phyloP scores from a whole-genome alignment of 371 early-diverging fungal genomes.

The Basidiobolus meristosporus region DNA sequence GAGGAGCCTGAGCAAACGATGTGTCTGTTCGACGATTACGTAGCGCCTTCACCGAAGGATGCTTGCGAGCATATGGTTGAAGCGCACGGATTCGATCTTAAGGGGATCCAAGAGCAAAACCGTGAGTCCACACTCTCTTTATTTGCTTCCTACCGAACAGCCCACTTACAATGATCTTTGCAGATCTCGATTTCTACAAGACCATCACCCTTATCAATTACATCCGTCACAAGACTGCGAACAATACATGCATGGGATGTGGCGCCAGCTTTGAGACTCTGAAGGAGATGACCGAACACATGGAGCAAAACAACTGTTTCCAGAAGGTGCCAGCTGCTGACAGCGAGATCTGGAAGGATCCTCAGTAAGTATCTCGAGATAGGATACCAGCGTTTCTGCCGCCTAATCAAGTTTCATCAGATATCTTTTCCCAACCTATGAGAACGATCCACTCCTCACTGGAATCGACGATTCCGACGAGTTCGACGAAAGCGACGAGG shows the following conservation, averaged over 20 bases:
- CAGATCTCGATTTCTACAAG: constrained; percentile 63
- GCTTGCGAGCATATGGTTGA: constrained; percentile 52
- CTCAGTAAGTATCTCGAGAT: constrained; percentile 17
- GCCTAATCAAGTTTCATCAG: constrained; percentile 5
- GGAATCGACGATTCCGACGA: constrained; percentile 47
- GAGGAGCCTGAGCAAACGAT: constrained; percentile 32
- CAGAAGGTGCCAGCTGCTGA: constrained; percentile 20
- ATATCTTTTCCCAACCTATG: constrained; percentile 60
- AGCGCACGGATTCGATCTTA: constrained; percentile 58
- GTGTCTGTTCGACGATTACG: constrained; percentile 56
- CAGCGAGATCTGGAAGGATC: constrained; percentile 53
- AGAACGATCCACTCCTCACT: constrained; percentile 73
- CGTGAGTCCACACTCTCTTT: constrained; percentile 8
- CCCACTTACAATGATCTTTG: neutral
- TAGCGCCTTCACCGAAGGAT: constrained; percentile 35
- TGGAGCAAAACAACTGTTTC: constrained; percentile 22
- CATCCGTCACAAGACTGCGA: constrained; percentile 53
- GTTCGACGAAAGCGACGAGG: constrained; percentile 7
- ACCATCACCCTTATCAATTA: constrained; percentile 73
- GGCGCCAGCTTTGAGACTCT: constrained; percentile 19
- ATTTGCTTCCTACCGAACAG: neutral
- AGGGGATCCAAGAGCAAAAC: constrained; percentile 19
- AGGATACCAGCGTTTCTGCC: neutral
- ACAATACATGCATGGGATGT: constrained; percentile 54
- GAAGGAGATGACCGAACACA: constrained; percentile 22